These are phyloP conservation scores for Stachybotrys echinatus DNA, from an alignment of 2,329 filamentous ascomycete genomes.

Conservation along the genomic window DNA sequence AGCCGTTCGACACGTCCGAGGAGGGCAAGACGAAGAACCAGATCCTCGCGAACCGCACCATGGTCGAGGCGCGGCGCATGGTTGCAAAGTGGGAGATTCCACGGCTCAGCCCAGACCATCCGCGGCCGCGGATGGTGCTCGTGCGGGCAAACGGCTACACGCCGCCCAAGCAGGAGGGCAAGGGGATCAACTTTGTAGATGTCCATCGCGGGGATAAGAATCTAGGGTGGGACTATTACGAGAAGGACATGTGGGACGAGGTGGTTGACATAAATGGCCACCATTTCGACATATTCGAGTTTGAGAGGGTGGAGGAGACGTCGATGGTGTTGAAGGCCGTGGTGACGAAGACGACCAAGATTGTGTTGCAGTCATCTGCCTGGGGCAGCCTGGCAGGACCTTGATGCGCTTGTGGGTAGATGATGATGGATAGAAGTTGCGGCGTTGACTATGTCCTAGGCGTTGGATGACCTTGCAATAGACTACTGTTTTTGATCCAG, in stretches of 20 bases:
- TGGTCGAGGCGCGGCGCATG: constrained; percentile 36
- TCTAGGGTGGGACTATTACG: constrained; percentile 46
- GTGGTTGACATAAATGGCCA: constrained; percentile 46
- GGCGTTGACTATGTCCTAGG: no score
- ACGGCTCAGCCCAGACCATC: constrained; percentile 10
- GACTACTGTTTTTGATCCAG: no score
- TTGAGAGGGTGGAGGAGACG: constrained; percentile 18
- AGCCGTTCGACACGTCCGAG: constrained; percentile 12
- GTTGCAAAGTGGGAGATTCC: constrained; percentile 34
- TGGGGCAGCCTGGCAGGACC: neutral
- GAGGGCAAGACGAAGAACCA: constrained; percentile 28
- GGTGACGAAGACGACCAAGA: constrained; percentile 12
- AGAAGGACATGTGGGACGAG: constrained; percentile 34
- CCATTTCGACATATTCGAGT: constrained; percentile 43
- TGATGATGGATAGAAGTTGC: no score
- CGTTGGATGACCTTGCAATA: no score
- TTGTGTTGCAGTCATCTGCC: neutral
- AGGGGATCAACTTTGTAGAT: constrained; percentile 31
- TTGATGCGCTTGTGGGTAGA: neutral
- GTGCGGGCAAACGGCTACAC: constrained; percentile 38
- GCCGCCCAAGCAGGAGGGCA: constrained; percentile 19
- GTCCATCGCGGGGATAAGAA: constrained; percentile 31
- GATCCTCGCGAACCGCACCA: constrained; percentile 29
- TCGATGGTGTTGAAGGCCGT: constrained; percentile 16
- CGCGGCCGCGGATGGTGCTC: constrained; percentile 36